phyloP scores from a whole-genome alignment of 2,329 filamentous ascomycete genomes.

The Coniochaeta sp. region DNA sequence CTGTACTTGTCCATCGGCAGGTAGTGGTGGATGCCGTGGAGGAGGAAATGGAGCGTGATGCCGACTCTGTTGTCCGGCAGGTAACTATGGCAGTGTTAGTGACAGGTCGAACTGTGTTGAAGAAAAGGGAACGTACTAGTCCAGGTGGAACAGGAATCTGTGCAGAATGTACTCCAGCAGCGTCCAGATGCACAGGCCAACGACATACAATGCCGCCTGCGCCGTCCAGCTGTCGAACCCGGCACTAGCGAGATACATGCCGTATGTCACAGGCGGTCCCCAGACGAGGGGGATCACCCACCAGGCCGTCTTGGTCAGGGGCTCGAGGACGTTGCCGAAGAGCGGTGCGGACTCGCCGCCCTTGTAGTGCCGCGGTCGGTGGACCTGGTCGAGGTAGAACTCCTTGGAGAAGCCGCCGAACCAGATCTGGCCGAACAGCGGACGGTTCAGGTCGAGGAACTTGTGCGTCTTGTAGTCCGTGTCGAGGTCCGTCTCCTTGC shows the following conservation, averaged over 20 bases:
- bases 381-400: slow-evolving; percentile 96
- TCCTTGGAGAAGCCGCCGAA: slow-evolving; percentile 80
- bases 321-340: slow-evolving; percentile 98
- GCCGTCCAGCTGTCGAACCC: slow-evolving; percentile 45
- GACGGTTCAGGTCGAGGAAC: slow-evolving; percentile 82
- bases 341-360: slow-evolving; percentile 87
- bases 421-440: slow-evolving; percentile 85
- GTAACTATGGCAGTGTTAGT: slow-evolving; percentile 43
- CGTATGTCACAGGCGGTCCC: slow-evolving; percentile 74
- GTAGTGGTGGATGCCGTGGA: slow-evolving; percentile 97
- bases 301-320: slow-evolving; percentile 92
- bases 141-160: slow-evolving; percentile 87
- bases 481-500: slow-evolving; percentile 69
- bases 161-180: slow-evolving; percentile 86
- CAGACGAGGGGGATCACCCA: slow-evolving; percentile 80
- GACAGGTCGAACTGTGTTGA: neutral
- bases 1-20: slow-evolving; percentile 98
- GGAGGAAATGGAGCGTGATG: slow-evolving; percentile 81
- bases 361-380: slow-evolving; percentile 91
- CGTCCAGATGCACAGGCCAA: slow-evolving; percentile 77
- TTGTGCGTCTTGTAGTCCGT: slow-evolving; percentile 84
- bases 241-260: slow-evolving; percentile 55
- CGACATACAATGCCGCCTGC: slow-evolving; percentile 55
- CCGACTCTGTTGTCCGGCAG: slow-evolving; percentile 88
- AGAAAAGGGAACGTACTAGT: slow-evolving; percentile 56